These are phyloP conservation scores for Aspergillus bridgeri DNA, from an alignment of 495 filamentous ascomycete species.

Conservation along the genomic window DNA sequence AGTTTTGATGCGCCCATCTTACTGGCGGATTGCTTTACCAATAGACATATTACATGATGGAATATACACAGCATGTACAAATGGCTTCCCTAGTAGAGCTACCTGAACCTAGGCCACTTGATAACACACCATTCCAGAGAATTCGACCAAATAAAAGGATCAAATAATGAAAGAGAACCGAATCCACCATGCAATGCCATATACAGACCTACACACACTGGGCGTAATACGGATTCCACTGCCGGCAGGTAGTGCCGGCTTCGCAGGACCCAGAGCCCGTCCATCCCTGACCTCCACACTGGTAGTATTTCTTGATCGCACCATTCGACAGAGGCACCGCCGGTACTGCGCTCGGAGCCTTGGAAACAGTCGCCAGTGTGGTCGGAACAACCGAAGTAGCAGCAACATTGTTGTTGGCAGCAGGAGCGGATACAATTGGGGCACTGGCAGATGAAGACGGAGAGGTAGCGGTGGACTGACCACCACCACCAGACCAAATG, in stretches of 20 bases:
- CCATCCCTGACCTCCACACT: conserved; percentile 44
- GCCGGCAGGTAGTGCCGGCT: conserved; percentile 16
- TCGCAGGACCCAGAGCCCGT: conserved; percentile 20
- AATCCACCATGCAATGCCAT: no score
- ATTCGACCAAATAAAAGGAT: no score
- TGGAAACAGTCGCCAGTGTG: background rate
- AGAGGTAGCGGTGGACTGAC: no score
- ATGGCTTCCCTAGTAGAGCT: no score
- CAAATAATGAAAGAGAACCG: no score
- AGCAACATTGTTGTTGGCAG: background rate
- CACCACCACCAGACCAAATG: conserved; percentile 1
- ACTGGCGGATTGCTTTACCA: no score
- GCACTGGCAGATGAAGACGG: background rate
- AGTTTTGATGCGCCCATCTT: no score
- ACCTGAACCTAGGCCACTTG: no score
- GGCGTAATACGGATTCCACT: conserved; percentile 16
- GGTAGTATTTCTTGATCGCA: conserved; percentile 13
- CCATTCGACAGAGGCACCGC: background rate
- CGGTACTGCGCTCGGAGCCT: background rate
- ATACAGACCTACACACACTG: conserved; percentile 19
- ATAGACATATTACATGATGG: no score
- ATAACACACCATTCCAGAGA: no score
- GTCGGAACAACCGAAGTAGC: background rate
- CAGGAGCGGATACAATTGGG: background rate
- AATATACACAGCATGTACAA: no score